Evolutionary conservation across 352 stramenopile genomes (phyloP), one percentile per base, ranked within the genome.

Genomic region (Phytophthora quininea): DNA sequence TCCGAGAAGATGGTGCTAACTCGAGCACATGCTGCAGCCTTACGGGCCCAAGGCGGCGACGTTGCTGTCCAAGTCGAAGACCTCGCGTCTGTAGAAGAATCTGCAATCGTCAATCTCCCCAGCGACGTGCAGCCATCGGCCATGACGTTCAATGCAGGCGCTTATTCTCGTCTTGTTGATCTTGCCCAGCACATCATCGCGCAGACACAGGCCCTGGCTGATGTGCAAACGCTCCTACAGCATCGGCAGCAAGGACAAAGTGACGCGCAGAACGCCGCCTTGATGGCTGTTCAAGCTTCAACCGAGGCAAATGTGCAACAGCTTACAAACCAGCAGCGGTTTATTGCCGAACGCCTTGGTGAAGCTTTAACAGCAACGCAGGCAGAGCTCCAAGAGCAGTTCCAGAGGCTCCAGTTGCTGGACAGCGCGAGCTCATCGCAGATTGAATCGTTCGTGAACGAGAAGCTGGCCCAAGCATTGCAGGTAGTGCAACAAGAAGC

Each of bases 211-310:
- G 40, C 40, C 11, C 40, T 47, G 5, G 40, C 40, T 47, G 11
- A 7, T 6, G 40, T 24, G 11, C 40, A 47, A 15, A 15, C 40
- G 9, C 11, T 47, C 8, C 40, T 47, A 15, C 40, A 47, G 5
- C 19, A 47, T 15, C 40, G 40, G 4, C 40, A 47, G 15, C 40
- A 47, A 47, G 40, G 40, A 14, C 40, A 47, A 47, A 47, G 40
- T 24, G 40, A 47, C 19, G 40, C 15, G 5, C 40, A 47, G 15
- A 47, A 24, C 11, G 40, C 40, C 40, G 11, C 40, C 40, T 47
- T 47, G 40, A 47, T 47, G 40, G 40, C 40, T 47, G 40, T 47
- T 14, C 40, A 47, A 24, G 40, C 40, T 6, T 47, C 40, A 47
- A 15, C 40, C 5, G 40, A 47, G 15, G 15, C 40, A 47, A 47